Percentiles rank a stretch among this genome's conserved stretches.
Evolutionary conservation across 257 asterid genomes (phyloP).

Genomic region (Apocynum venetum): DNA sequence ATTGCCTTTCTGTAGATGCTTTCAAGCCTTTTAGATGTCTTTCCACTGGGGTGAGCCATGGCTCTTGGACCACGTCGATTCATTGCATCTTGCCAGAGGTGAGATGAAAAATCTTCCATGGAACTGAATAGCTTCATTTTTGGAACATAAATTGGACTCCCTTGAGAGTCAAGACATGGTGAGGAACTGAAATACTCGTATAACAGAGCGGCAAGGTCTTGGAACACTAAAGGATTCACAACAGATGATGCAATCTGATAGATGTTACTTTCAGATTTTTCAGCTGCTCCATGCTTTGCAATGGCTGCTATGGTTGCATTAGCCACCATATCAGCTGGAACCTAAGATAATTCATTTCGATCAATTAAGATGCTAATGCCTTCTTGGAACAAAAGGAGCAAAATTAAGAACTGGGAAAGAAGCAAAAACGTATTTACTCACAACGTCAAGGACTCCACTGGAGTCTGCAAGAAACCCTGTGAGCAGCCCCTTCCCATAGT

Average conservation of each 20-base stretch:
- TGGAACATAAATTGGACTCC: slow-evolving; percentile 65
- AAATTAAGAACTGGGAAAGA: background rate
- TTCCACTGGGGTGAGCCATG: slow-evolving; percentile 47
- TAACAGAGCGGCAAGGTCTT: slow-evolving; percentile 62
- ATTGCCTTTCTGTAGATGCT: slow-evolving; percentile 70
- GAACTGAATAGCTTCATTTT: slow-evolving; percentile 74
- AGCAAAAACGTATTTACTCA: slow-evolving; percentile 32
- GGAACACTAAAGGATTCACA: slow-evolving; percentile 68
- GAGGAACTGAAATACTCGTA: slow-evolving; percentile 63
- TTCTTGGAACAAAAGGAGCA: background rate
- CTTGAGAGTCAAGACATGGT: slow-evolving; percentile 69
- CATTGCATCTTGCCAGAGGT: slow-evolving; percentile 73
- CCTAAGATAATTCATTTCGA: slow-evolving; percentile 37
- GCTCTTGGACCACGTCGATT: slow-evolving; percentile 46
- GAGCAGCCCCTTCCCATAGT: slow-evolving; percentile 89
- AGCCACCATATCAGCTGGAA: slow-evolving; percentile 97
- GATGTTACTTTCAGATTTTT: slow-evolving; percentile 42
- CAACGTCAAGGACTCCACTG: slow-evolving; percentile 90
- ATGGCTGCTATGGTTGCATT: slow-evolving; percentile 95
- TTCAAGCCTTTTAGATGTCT: slow-evolving; percentile 53
- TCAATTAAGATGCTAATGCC: background rate
- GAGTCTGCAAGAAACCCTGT: slow-evolving; percentile 93
- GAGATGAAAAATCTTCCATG: slow-evolving; percentile 80
- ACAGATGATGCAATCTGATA: slow-evolving; percentile 87
- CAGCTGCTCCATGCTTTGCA: slow-evolving; percentile 79